Base-by-base conservation (phyloP, 176 grass and related monocot species). In the Oryza coarctata region DNA sequence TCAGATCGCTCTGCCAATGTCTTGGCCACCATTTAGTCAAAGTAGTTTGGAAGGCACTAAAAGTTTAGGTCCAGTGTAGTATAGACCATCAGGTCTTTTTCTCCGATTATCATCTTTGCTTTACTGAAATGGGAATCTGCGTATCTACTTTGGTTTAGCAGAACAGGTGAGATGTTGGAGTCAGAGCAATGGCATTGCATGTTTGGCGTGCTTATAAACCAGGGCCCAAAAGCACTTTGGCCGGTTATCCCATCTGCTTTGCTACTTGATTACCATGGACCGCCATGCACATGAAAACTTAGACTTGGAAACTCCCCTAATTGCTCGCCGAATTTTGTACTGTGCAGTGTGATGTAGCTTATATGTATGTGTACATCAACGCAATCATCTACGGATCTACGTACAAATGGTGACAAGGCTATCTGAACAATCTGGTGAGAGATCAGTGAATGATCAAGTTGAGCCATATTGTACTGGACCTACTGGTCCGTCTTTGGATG, bases 91-190 rank as follows among this genome's bases (percentile, higher is more conserved):
- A 5, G 31, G 32, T 78, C 57, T 14, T 83, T 65, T 43, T 43
- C 27, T 58, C 44, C 33, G 40, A 65, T 38, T 5, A 29, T 30
- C 15, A 33, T 25, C 17, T 71, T 70, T 6, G 17, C 75, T 61
- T 79, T 75, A 22, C 68, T 12, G 1, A 1, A 47, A 6, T n/a
- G 52, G 3, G 14, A 18, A 76, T 77, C 22, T 29, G 30, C 23
- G 5, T 28, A 34, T 33, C 18, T 25, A 17, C 38, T 71, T 55
- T 57, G 18, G 25, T 83, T 55, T 36, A 11, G 12, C 17, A 79
- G 69, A 68, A 52, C 71, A n/a, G 82, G 63, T 85, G 82, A 64
- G 71, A 76, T 65, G 52, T 89, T 89, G 50, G 87, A 71, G 23
- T 71, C 33, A 29, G 36, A 36, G 15, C 12, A 60, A 60, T 22